Evolutionary conservation across 495 filamentous ascomycete genomes (phyloP).

Genomic region (Lophiotrema nucula): DNA sequence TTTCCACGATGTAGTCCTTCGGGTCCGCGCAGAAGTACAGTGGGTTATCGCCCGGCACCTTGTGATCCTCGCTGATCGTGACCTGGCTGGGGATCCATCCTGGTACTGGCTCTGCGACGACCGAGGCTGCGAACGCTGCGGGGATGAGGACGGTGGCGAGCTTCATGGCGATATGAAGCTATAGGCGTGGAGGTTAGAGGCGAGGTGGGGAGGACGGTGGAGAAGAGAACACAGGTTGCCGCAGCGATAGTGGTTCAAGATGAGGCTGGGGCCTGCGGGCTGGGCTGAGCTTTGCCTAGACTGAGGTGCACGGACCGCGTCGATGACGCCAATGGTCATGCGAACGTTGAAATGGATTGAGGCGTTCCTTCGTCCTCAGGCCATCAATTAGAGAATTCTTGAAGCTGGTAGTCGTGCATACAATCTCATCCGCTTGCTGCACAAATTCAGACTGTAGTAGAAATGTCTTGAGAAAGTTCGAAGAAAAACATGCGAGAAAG

Average conservation of each 20-base stretch:
- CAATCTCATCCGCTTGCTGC: too few relatives aligned
- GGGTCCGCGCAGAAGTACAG: conserved; percentile 70
- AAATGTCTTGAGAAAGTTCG: too few relatives aligned
- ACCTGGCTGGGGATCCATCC: conserved; percentile 33
- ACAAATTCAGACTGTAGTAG: too few relatives aligned
- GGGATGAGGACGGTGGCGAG: conserved; percentile 24
- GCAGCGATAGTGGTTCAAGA: background rate
- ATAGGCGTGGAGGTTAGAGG: background rate
- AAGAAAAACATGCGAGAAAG: too few relatives aligned
- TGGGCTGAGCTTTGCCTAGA: background rate
- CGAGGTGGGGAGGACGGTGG: background rate
- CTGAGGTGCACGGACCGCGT: background rate
- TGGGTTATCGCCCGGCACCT: conserved; percentile 73
- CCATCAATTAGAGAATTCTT: too few relatives aligned
- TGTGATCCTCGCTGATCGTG: conserved; percentile 37
- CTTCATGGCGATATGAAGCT: conserved; percentile 18
- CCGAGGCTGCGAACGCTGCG: conserved; percentile 12
- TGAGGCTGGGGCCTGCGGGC: background rate
- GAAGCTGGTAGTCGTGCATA: too few relatives aligned
- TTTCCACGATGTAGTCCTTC: conserved; percentile 60
- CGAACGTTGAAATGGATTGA: background rate
- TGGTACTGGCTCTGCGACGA: conserved; percentile 9
- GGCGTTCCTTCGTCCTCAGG: too few relatives aligned
- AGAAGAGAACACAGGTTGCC: conserved; percentile 4
- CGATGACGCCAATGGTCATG: conserved; percentile 1